Evolutionary conservation across 805 yeast genomes (phyloP), one percentile per base, ranked within the genome.

Genomic region (Candida oleophila): DNA sequence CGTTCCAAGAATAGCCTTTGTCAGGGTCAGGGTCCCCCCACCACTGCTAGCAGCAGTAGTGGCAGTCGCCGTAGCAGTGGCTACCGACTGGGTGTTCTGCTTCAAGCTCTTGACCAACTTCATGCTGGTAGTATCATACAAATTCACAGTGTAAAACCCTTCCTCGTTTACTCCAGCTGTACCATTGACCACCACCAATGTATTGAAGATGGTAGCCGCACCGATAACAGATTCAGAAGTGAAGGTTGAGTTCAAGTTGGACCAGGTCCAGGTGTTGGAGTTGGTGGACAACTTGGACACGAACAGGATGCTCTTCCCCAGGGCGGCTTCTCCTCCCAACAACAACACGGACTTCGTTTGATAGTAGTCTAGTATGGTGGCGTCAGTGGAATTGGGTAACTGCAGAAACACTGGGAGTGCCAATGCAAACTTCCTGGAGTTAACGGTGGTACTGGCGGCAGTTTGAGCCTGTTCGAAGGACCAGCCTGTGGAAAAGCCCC

Each of bases 401-500:
- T 57, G 65, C 9, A 57, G 53, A 53, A 81, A 81, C 0, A 82
- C 62, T 0, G 92, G 89, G 25, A 86, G 62, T 3, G 74, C 69
- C 49, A 83, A 60, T 0, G 89, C 68, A 37, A 65, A 61, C 3
- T 69, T 72, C 42, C 94, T 68, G 7, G 89, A 73, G 50, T 79
- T 80, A 1, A 85, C 68, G 9, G 65, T 49, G 39, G 7, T 12
- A 8, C 65, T 49, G 39, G 9, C 21, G 9, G 52, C 60, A 9
- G 54, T 50, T 21, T 51, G 46, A 1, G 55, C 59, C 50, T 62
- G 54, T 35, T 63, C 53, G 59, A 81, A 86, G 2, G 87, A 76
- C 95, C 95, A 88, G 0, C 77, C 77, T 7, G 87, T 66, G 42
- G 72, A 69, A 49, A 80, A 81, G 54, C 82, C 82, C 87, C 90